These are phyloP conservation scores for Auxenochlorella pyrenoidosa DNA, from an alignment of 139 green algal species.

Conservation along the genomic window DNA sequence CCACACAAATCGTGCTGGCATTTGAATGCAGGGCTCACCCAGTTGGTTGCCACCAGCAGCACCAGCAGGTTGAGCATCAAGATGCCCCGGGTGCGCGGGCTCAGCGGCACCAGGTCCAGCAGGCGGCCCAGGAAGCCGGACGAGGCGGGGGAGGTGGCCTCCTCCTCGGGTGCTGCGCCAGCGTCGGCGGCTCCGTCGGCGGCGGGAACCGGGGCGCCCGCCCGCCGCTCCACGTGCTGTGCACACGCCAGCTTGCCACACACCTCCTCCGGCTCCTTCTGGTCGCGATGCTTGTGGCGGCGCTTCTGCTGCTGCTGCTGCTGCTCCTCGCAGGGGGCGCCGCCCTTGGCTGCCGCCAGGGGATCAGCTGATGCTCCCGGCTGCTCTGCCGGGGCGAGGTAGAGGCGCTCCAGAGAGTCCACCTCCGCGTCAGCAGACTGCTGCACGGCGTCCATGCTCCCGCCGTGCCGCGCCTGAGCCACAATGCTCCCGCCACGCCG, in stretches of 20 bases:
- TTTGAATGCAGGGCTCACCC: too few relatives aligned
- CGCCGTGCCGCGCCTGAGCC: neutral
- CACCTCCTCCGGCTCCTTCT: neutral
- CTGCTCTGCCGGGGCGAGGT: neutral
- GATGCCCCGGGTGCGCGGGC: conserved; percentile 23
- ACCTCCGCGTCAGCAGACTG: neutral
- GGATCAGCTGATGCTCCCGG: neutral
- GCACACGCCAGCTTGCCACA: conserved; percentile 15
- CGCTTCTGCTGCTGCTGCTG: neutral
- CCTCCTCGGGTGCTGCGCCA: neutral
- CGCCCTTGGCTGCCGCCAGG: neutral
- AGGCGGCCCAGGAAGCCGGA: neutral
- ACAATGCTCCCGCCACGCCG: too few relatives aligned
- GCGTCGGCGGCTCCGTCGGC: neutral
- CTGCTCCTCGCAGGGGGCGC: neutral
- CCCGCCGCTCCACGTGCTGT: neutral
- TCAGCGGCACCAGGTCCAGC: conserved; percentile 8
- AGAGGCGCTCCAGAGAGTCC: neutral
- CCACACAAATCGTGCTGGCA: too few relatives aligned
- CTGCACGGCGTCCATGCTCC: neutral
- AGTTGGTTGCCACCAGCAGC: conserved; percentile 52
- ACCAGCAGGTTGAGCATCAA: conserved; percentile 57
- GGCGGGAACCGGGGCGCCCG: neutral
- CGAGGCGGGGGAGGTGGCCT: neutral
- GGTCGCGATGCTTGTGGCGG: neutral